Base-by-base conservation (phyloP, 2,329 filamentous ascomycete species). In the Xylariaceae sp. region DNA sequence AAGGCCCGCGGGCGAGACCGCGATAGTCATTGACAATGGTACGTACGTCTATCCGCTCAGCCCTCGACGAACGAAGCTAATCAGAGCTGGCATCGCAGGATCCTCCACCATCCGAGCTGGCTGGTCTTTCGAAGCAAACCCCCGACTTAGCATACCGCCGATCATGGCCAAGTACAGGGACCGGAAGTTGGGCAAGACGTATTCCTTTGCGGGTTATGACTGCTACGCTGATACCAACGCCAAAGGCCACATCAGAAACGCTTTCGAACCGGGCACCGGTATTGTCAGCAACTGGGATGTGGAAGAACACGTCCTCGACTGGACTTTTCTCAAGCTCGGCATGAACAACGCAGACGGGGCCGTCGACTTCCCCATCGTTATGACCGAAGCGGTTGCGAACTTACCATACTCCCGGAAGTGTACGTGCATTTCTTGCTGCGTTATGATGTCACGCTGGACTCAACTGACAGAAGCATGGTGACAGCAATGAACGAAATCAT, bases 21-120 rank as follows among this genome's bases (percentile, higher is more conserved):
- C 88, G 35, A 96, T 98, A 56, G 86, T 98, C 47, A 97, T 98
- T 59, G 92, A 98, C 68, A 96, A 96, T 83, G 92, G 89, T 94
- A 32, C 14, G 30, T 31, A 32, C n/a, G 5, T 24, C 15, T 19
- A 9, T 19, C 3, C 8, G 24, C n/a, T 17, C 37, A 26, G 34
- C 34, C 16, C 12, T 3, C 16, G 2, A 5, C 3, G 23, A 15
- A 34, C 29, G 32, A 36, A 39, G 17, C 48, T 50, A 44, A 52
- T 30, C 26, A 34, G 16, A 31, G 14, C 16, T 34, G 13, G 2
- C 47, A 12, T 33, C 18, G 21, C 53, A 95, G 89, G 92, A 51
- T 92, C 90, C 16, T 94, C 85, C 37, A 73, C 82, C 21, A 79
- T 96, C 43, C 88, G 94, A 64, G 90, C 90, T 37, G 92, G 92